Base-by-base conservation (phyloP, 164 flowering plant genomes). In the Vitis amurensis region DNA sequence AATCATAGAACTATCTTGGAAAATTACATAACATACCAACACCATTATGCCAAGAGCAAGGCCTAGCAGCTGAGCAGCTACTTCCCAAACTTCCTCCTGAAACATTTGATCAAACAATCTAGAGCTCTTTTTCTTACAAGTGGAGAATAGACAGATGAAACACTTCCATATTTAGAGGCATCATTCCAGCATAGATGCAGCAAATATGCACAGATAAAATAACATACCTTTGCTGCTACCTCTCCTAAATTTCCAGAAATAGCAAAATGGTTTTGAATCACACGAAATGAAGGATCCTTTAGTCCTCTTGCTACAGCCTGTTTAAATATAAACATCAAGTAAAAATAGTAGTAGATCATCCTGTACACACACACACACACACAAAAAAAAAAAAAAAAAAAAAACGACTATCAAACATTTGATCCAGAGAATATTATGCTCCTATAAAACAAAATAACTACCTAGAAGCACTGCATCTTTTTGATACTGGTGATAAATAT, bases 11-110 rank as follows among this genome's bases (percentile, higher is more conserved):
- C 12, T 66, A 52, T n/a, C 66, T 23, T 50, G 52, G 57, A 27
- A 61, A 68, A 47, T 48, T 44, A 69, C 27, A 55, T 16, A 62
- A 68, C 67, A 67, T 83, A 91, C 99, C 84, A 94, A 80, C 55
- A 90, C 68, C 68, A 91, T 57, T 73, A 94, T 83, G 61, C 99
- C 97, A 23, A 92, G 69, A 70, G 77, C 89, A 68, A 94, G 97
- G 53, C 99, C 97, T 73, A 94, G 63, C 72, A 92, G 79, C 85
- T 94, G 97, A 61, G 99, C 99, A 77, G 86, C 78, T 55, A 92
- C 99, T 80, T 92, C 99, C 99, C 99, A 94, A 50, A 94, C 97
- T 84, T 94, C 99, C 78, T 94, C 97, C 99, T 92, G 79, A 72
- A 67, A 78, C 14, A 71, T 61, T 71, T 17, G 59, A 66, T 30